Conservation (phyloP, 495 filamentous ascomycete genomes). For the Aspergillus sclerotiicarbonarius region DNA sequence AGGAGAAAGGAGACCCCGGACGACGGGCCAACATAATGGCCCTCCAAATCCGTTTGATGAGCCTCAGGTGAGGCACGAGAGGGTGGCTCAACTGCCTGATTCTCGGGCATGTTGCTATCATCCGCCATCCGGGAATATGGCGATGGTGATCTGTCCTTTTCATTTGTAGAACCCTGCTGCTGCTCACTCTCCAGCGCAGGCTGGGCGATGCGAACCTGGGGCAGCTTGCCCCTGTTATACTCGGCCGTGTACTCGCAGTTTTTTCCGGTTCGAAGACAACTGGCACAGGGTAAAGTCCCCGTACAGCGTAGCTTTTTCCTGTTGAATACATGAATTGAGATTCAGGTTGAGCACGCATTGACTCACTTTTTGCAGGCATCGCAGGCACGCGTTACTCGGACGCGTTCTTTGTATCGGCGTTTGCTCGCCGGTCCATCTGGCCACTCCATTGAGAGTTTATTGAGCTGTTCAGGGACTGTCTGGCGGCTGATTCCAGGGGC, state of each 20-base stretch:
- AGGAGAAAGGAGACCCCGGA: slow-evolving; percentile 35
- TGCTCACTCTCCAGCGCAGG: not conserved
- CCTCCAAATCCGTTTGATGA: slow-evolving; percentile 32
- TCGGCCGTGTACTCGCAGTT: slow-evolving; percentile 24
- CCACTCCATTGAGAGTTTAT: no score
- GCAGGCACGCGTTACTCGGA: slow-evolving; percentile 35
- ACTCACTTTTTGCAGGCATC: slow-evolving; percentile 32
- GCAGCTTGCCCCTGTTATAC: slow-evolving; percentile 26
- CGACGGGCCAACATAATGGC: slow-evolving; percentile 35
- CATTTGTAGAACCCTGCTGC: not conserved
- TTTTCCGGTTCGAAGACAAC: slow-evolving; percentile 19
- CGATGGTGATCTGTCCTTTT: not conserved
- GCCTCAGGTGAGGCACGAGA: slow-evolving; percentile 29
- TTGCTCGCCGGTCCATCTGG: no score
- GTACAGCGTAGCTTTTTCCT: slow-evolving; percentile 35
- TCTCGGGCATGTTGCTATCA: not conserved
- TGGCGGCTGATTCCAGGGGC: no score
- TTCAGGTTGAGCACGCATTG: no score
- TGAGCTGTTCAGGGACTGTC: no score
- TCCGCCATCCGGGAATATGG: not conserved
- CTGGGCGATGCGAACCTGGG: slow-evolving; percentile 12
- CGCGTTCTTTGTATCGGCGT: slow-evolving; percentile 15
- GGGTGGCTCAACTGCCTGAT: not conserved
- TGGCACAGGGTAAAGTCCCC: slow-evolving; percentile 27
- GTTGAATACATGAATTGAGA: no score